phyloP scores from a whole-genome alignment of 106 monocot genomes.

The Platanthera guangdongensis region DNA sequence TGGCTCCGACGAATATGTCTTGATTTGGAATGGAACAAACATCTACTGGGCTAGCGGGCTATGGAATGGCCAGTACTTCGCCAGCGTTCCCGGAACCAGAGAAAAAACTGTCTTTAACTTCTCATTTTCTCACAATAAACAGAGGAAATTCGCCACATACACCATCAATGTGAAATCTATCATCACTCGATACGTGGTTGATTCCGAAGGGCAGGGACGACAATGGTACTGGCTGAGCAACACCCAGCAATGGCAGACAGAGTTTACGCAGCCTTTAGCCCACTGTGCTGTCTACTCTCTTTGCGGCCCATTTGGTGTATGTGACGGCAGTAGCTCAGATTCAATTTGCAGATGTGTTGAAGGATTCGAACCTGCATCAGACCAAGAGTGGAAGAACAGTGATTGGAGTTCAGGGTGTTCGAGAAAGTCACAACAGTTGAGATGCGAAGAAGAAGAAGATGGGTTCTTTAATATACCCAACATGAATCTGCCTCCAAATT shows the following conservation, averaged over 20 bases:
- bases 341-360: constrained; percentile 10
- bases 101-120: constrained; percentile 11
- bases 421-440: constrained; percentile 14
- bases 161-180: not conserved
- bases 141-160: constrained; percentile 13
- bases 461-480: constrained; percentile 18
- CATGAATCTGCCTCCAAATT: constrained; percentile 18
- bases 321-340: constrained; percentile 4
- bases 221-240: constrained; percentile 14
- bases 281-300: constrained; percentile 21
- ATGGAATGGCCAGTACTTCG: constrained; percentile 40
- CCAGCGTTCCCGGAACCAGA: constrained; percentile 14
- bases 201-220: constrained; percentile 9
- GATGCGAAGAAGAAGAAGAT: constrained; percentile 16
- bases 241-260: constrained; percentile 17
- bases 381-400: constrained; percentile 16
- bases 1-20: constrained; percentile 24
- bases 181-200: constrained; percentile 14
- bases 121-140: constrained; percentile 9
- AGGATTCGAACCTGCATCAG: constrained; percentile 13
- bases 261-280: constrained; percentile 18
- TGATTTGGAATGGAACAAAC: constrained; percentile 30
- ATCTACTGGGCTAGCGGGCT: constrained; percentile 39
- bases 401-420: constrained; percentile 27
- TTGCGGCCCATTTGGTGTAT: constrained; percentile 19